Conservation (phyloP, 352 stramenopile genomes). For the Blastocystis sp. region DNA sequence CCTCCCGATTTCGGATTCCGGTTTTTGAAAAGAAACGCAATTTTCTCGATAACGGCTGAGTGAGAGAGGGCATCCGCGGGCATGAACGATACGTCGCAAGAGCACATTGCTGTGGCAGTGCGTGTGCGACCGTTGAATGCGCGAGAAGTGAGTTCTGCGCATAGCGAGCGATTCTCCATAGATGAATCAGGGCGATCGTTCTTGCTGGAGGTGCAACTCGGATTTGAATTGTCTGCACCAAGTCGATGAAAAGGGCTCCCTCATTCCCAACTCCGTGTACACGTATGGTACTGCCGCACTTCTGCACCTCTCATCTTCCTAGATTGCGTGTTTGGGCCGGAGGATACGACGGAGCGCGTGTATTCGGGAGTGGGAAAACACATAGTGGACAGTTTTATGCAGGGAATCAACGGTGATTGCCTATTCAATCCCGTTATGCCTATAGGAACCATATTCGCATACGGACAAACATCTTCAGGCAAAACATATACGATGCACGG, state of each 20-base stretch:
- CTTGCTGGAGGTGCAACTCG: slow-evolving; percentile 60
- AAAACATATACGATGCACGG: slow-evolving; percentile 96
- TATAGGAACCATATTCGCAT: slow-evolving; percentile 82
- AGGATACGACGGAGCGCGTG: slow-evolving; percentile 66
- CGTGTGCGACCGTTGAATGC: slow-evolving; percentile 66
- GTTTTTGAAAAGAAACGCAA: background rate
- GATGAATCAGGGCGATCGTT: slow-evolving; percentile 49
- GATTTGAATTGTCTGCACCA: slow-evolving; percentile 55
- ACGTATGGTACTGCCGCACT: slow-evolving; percentile 29
- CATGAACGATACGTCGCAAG: slow-evolving; percentile 33
- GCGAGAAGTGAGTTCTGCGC: slow-evolving; percentile 43
- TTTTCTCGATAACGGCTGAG: slow-evolving; percentile 33
- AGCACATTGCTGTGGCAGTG: slow-evolving; percentile 68
- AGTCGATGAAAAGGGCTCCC: slow-evolving; percentile 35
- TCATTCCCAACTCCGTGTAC: slow-evolving; percentile 62
- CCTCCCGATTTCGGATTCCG: background rate
- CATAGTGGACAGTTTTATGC: slow-evolving; percentile 70
- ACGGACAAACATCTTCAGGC: slow-evolving; percentile 88
- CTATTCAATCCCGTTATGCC: background rate
- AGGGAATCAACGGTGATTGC: slow-evolving; percentile 71
- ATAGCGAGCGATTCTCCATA: background rate
- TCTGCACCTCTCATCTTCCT: background rate
- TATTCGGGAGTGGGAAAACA: slow-evolving; percentile 70
- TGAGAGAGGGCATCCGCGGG: background rate
- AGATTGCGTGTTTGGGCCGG: slow-evolving; percentile 71